Conservation (phyloP, 495 filamentous ascomycete genomes). For the Aspergillus wentii region DNA sequence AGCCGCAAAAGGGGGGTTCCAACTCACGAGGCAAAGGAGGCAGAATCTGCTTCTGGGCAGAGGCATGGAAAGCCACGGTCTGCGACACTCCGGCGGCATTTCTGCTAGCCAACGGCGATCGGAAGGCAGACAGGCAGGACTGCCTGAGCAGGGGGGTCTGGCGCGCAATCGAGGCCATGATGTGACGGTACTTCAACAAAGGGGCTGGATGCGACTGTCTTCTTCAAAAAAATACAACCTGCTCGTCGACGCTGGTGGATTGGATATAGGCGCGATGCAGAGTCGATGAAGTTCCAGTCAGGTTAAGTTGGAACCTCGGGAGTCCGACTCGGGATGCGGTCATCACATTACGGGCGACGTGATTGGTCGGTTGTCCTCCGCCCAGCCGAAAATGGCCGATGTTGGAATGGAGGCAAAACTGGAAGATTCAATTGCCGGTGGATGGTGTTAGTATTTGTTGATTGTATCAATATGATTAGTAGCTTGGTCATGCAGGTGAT, state of each 20-base stretch:
- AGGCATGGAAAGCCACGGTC: constrained; percentile 69
- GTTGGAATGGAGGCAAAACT: too few species aligned
- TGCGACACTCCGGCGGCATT: constrained; percentile 37
- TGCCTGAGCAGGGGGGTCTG: constrained; percentile 32
- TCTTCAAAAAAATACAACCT: too few species aligned
- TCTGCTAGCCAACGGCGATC: constrained; percentile 31
- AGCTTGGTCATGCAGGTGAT: too few species aligned
- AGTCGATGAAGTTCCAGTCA: constrained; percentile 32
- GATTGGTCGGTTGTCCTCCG: constrained; percentile 38
- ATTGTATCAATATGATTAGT: too few species aligned
- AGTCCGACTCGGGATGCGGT: constrained; percentile 39
- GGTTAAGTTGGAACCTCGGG: constrained; percentile 40
- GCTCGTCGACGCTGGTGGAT: too few species aligned
- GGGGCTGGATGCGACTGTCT: too few species aligned
- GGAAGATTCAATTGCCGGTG: too few species aligned
- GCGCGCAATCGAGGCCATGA: constrained; percentile 43
- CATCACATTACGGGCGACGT: constrained; percentile 34
- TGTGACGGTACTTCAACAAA: constrained; percentile 11
- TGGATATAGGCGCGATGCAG: constrained; percentile 14
- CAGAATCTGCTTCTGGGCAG: constrained; percentile 60
- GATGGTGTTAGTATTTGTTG: too few species aligned
- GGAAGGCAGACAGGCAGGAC: constrained; percentile 32
- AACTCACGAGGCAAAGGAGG: constrained; percentile 64
- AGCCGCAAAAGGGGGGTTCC: constrained; percentile 6
- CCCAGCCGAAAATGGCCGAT: constrained; percentile 44